Conservation (phyloP, 2,329 filamentous ascomycete species). For the Talaromyces sp. region DNA sequence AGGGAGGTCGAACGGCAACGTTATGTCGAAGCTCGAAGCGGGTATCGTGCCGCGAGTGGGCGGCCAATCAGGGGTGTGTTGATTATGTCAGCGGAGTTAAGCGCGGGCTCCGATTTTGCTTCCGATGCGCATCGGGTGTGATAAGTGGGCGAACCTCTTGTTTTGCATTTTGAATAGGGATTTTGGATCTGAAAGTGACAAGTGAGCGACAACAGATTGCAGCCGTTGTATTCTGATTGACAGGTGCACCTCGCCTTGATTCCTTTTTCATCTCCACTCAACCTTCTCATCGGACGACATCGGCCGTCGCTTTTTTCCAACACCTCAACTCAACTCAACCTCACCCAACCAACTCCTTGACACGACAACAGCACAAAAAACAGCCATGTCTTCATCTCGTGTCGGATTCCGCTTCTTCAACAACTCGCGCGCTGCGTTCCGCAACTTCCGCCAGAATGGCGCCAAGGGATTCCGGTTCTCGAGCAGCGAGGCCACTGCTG, state of each 20-base stretch:
- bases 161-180: not conserved
- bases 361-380: slow-evolving; percentile 14
- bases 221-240: not conserved
- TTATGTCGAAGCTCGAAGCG: not conserved
- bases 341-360: not conserved
- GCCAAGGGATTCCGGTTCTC: slow-evolving; percentile 60
- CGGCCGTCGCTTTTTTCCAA: not conserved
- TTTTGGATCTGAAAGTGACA: too few relatives aligned
- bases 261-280: not conserved
- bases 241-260: not conserved
- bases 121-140: not conserved
- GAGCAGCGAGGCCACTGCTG: slow-evolving; percentile 56
- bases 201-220: not conserved
- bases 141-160: not conserved
- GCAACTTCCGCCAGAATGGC: slow-evolving; percentile 48
- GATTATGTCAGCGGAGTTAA: slow-evolving; percentile 26
- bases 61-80: slow-evolving; percentile 3
- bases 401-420: slow-evolving; percentile 55
- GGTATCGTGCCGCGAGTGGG: not conserved
- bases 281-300: not conserved
- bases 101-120: slow-evolving; percentile 9
- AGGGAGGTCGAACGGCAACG: not conserved
- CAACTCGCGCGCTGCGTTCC: slow-evolving; percentile 45
- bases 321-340: not conserved
- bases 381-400: slow-evolving; percentile 43